Base-by-base conservation (phyloP, 1,139 yeast species). In the Magnusiomyces fungicola region DNA sequence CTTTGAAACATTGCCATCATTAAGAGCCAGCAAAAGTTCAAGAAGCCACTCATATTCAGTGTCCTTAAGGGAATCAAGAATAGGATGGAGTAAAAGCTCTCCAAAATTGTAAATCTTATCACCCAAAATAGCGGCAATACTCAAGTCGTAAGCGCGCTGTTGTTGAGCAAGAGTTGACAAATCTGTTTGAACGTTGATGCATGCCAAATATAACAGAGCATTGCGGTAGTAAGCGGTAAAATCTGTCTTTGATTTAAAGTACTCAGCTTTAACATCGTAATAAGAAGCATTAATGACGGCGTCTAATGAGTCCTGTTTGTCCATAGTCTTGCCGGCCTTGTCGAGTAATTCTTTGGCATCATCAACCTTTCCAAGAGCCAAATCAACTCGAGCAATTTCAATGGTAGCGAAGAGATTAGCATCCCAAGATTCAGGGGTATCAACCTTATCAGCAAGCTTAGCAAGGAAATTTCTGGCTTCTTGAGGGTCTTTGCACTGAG, bases 61-160 rank as follows among this genome's bases (percentile, higher is more conserved):
- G 50, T 71, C 71, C 42, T 75, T 67, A 49, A 85, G 73, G 43
- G 76, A 71, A 47, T 74, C 67, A 65, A 92, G 76, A 50, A 90
- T 81, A 47, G 95, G 96, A 65, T 92, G 97, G 64, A 89, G 79
- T 53, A 92, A 76, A 57, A 92, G 78, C 69, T 94, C 98, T 48
- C 98, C 98, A 68, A 92, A 92, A 69, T 90, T 92, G 73, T 89
- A 94, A 58, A 92, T 86, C 63, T 80, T 82, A 62, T 89, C 96
- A 44, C 97, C 98, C 58, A 92, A 73, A 55, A 92, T 72, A 0
- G 97, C 98, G 41, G 96, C 82, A 48, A 89, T 75, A 53, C 95
- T 78, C 60, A 92, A 75, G 58, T 92, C 95, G 61, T 82, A 81
- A 24, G 96, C 92, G 50, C 88, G 72, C 53, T 71, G 73, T 56